These are phyloP conservation scores for Mucor lusitanicus DNA, from an alignment of 371 early-diverging fungal species.

Conservation along the genomic window DNA sequence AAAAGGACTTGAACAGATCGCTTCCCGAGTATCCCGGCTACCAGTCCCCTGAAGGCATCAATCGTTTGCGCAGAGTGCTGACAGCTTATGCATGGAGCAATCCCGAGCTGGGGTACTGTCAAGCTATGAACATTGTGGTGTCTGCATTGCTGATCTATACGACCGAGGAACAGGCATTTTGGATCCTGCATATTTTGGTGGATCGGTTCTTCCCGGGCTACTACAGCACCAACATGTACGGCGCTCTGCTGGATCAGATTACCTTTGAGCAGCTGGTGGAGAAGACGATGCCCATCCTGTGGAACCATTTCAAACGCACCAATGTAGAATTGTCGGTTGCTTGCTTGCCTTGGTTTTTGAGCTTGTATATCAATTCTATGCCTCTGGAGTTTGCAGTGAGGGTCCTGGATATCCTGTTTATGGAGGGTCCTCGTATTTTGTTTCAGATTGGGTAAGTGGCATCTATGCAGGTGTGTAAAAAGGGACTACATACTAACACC, in stretches of 20 bases:
- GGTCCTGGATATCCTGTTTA: slow-evolving; percentile 92
- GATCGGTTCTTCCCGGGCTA: slow-evolving; percentile 93
- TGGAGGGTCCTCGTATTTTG: slow-evolving; percentile 92
- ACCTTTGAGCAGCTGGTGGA: slow-evolving; percentile 89
- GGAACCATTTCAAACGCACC: slow-evolving; percentile 76
- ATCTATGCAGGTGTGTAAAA: not conserved
- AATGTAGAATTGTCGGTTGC: slow-evolving; percentile 95
- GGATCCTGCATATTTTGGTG: slow-evolving; percentile 87
- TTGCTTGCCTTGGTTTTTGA: slow-evolving; percentile 95
- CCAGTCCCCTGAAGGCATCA: slow-evolving; percentile 90
- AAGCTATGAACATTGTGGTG: slow-evolving; percentile 98
- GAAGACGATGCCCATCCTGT: slow-evolving; percentile 76
- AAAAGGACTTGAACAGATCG: slow-evolving; percentile 93
- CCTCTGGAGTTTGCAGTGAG: slow-evolving; percentile 87
- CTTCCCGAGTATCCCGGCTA: slow-evolving; percentile 95
- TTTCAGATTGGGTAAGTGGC: slow-evolving; percentile 84
- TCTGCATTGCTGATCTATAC: slow-evolving; percentile 91
- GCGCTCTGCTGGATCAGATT: slow-evolving; percentile 92
- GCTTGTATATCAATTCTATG: slow-evolving; percentile 93
- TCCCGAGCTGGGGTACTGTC: slow-evolving; percentile 96
- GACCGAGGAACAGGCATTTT: slow-evolving; percentile 97
- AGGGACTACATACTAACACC: not conserved
- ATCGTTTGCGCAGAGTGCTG: slow-evolving; percentile 87
- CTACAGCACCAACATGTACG: slow-evolving; percentile 97
- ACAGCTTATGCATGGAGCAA: slow-evolving; percentile 86